Conservation (phyloP, 768 basidiomycete species). For the Mycena leptocephala region DNA sequence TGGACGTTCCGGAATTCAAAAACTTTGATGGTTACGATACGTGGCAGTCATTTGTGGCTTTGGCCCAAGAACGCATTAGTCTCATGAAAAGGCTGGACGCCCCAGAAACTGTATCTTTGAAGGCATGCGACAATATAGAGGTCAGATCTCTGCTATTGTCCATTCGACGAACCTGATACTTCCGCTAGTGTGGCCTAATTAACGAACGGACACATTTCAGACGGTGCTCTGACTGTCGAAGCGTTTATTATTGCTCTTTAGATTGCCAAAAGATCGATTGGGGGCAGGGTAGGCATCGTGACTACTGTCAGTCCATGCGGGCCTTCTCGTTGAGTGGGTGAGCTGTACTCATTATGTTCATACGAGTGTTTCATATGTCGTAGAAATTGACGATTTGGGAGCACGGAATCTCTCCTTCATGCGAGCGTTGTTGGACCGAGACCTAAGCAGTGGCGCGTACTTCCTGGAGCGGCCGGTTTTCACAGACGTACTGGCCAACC, state of each 20-base stretch:
- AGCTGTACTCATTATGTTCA: neutral
- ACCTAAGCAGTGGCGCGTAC: neutral
- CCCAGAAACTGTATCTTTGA: neutral
- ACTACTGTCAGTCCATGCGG: neutral
- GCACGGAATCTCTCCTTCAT: neutral
- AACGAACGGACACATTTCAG: neutral
- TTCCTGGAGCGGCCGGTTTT: neutral
- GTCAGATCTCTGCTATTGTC: neutral
- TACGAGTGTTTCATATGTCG: neutral
- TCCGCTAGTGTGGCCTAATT: neutral
- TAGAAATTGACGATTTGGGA: neutral
- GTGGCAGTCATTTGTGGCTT: neutral
- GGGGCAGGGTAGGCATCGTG: neutral
- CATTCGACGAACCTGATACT: neutral
- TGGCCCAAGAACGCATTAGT: neutral
- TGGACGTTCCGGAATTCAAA: neutral
- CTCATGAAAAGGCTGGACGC: neutral
- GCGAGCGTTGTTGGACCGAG: neutral
- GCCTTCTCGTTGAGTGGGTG: neutral
- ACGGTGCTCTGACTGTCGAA: neutral
- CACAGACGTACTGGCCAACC: too few relatives aligned
- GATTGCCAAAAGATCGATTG: neutral
- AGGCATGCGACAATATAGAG: conserved; percentile 5
- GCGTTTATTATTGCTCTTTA: neutral
- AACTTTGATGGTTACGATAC: neutral